Evolutionary conservation across 352 stramenopile species (phyloP).

Genomic region (Phytophthora europaea): DNA sequence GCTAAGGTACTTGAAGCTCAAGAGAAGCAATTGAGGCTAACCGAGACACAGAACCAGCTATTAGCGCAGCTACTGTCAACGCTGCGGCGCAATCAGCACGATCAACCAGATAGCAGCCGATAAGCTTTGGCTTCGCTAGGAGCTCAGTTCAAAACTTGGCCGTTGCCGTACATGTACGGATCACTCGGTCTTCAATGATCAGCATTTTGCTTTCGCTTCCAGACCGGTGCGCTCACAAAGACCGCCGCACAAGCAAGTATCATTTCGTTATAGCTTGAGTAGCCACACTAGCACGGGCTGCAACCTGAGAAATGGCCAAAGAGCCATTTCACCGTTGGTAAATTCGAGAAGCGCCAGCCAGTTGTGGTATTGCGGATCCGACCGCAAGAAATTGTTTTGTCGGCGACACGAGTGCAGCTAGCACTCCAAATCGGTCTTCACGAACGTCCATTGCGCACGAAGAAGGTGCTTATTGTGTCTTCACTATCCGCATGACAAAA

Average conservation of each 20-base stretch:
- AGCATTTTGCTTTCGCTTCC: too few relatives aligned
- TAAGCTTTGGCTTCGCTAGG: neutral
- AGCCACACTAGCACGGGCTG: neutral
- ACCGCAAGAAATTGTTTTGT: neutral
- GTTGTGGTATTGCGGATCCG: neutral
- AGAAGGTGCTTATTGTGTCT: too few relatives aligned
- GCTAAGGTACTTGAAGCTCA: slow-evolving; percentile 23
- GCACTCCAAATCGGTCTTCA: neutral
- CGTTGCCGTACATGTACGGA: too few relatives aligned
- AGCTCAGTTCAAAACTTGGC: neutral
- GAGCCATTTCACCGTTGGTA: neutral
- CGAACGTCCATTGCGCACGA: too few relatives aligned
- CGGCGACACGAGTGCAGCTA: neutral
- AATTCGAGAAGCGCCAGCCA: neutral
- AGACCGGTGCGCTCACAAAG: neutral
- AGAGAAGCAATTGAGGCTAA: slow-evolving; percentile 24
- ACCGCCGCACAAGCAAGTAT: neutral
- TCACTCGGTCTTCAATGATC: too few relatives aligned
- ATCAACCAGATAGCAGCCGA: neutral
- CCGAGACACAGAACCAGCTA: slow-evolving; percentile 26
- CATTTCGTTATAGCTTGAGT: neutral
- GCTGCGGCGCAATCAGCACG: slow-evolving; percentile 7
- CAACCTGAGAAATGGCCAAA: neutral
- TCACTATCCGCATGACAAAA: neutral
- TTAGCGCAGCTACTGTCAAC: slow-evolving; percentile 14